A percentile compares a stretch with the other conserved stretches of the same genome.
These are phyloP conservation scores for Corchorus capsularis DNA, from an alignment of 345 rosid genomes.

Conservation along the genomic window DNA sequence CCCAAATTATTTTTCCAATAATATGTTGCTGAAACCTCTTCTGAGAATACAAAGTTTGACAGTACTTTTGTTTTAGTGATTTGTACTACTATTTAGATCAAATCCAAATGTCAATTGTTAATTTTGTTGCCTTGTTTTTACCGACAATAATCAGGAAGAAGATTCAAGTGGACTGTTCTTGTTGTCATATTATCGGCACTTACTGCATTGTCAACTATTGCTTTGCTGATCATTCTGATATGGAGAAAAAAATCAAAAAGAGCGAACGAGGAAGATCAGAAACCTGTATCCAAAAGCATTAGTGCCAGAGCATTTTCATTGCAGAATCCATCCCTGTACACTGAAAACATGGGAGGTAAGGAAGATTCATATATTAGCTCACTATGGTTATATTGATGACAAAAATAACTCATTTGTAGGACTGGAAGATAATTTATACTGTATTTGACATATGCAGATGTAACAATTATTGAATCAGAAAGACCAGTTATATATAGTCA, in stretches of 20 bases:
- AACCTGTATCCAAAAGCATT: constrained; percentile 37
- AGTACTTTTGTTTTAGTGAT: not conserved
- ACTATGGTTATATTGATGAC: not conserved
- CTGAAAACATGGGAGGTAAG: constrained; percentile 52
- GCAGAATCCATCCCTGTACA: constrained; percentile 25
- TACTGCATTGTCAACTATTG: constrained; percentile 24
- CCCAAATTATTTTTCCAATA: not conserved
- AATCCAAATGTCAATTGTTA: not conserved
- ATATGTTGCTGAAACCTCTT: not conserved
- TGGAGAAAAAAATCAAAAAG: constrained; percentile 28
- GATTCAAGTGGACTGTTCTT: constrained; percentile 36
- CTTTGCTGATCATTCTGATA: constrained; percentile 27
- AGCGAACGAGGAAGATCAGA: constrained; percentile 25
- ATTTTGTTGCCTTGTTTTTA: constrained; percentile 17
- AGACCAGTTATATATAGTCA: constrained; percentile 44
- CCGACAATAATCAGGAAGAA: constrained; percentile 25
- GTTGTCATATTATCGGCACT: constrained; percentile 35
- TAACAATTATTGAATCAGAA: constrained; percentile 52
- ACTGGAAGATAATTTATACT: not conserved
- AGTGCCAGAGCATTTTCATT: constrained; percentile 36
- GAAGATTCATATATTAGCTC: not conserved
- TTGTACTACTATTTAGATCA: not conserved
- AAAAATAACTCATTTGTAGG: not conserved
- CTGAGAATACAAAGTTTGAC: not conserved
- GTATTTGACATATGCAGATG: constrained; percentile 29